Conservation (phyloP, 495 filamentous ascomycete species). For the Endocarpon pusillum region DNA sequence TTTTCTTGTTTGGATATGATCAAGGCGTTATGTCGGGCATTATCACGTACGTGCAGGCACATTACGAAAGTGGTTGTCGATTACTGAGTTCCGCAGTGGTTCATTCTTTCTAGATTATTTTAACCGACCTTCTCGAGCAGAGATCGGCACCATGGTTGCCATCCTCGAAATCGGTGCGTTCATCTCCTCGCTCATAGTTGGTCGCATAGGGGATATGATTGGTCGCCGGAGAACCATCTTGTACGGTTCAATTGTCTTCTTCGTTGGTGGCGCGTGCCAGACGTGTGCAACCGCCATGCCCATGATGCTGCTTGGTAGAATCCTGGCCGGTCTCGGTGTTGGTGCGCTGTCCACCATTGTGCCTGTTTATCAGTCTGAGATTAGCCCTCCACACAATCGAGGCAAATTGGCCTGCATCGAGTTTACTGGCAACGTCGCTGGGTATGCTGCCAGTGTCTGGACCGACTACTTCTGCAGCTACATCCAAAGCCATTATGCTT, state of each 20-base stretch:
- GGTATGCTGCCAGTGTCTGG: slow-evolving; percentile 94
- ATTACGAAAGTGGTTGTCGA: background rate
- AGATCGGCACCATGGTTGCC: slow-evolving; percentile 91
- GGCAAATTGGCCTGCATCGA: slow-evolving; percentile 95
- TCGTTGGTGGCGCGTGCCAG: slow-evolving; percentile 77
- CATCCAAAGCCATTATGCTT: slow-evolving; percentile 70
- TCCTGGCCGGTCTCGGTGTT: slow-evolving; percentile 85
- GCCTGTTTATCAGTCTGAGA: slow-evolving; percentile 95
- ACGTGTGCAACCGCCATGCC: slow-evolving; percentile 63
- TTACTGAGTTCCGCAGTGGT: slow-evolving; percentile 36
- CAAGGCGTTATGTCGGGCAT: slow-evolving; percentile 99
- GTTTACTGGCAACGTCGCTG: slow-evolving; percentile 90
- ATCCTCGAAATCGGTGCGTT: slow-evolving; percentile 91
- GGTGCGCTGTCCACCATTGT: slow-evolving; percentile 93
- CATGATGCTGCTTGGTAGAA: slow-evolving; percentile 83
- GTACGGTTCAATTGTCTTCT: slow-evolving; percentile 84
- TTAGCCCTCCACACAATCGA: slow-evolving; percentile 82
- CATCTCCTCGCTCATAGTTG: slow-evolving; percentile 76
- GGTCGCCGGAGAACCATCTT: slow-evolving; percentile 82
- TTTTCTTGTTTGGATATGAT: slow-evolving; percentile 97
- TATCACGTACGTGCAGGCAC: slow-evolving; percentile 59
- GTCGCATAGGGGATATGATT: slow-evolving; percentile 77
- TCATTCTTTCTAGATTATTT: slow-evolving; percentile 82
- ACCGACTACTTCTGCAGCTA: slow-evolving; percentile 94
- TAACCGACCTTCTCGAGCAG: slow-evolving; percentile 61